Evolutionary conservation across 1,284 basidiomycete species (phyloP), one percentile per base, ranked within the genome.

Genomic region (Fistulinella cinereoalba): DNA sequence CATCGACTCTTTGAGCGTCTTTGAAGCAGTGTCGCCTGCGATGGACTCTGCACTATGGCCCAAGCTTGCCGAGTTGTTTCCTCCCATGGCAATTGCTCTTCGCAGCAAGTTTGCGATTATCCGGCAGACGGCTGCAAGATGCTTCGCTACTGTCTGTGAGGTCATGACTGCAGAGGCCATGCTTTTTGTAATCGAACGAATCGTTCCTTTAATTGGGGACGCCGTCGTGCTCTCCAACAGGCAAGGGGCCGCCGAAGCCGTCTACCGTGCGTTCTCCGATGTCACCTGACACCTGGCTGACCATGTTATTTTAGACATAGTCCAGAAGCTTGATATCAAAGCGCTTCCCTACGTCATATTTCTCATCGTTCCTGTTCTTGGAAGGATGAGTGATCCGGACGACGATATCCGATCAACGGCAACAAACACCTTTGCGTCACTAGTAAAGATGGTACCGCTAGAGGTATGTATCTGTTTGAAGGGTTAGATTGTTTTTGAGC

Each of bases 371-470:
- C 97, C 97, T 0, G 82, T 98, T 4, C 83, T 99, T 9, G 97
- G 97, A 8, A 81, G 97, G 28, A 99, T 99, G 97, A 97, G 93
- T 55, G 97, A 99, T 67, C 66, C 83, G 3, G 88, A 99, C 61
- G 92, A 96, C 54, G 85, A 91, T 51, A 87, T 97, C 39, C 86
- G 97, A 18, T 82, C 96, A 31, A 84, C 93, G 6, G 88, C 97
- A 0, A 98, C 97, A 8, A 94, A 94, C 61, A 97, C 95, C 0
- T 99, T 99, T 65, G 97, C 97, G 0, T 89, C 92, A 3, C 73
- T 99, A n/a, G 91, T 99, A 57, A 98, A 99, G 75, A 96, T 99
- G 88, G 93, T 99, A 6, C 97, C 97, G 4, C 77, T 99, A 1
- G 97, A 99, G 78, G 91, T 92, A 50, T 54, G 75, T 51, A 12